Evolutionary conservation across 148 eudicot species (phyloP).

Genomic region (Rhododendron ovatum): DNA sequence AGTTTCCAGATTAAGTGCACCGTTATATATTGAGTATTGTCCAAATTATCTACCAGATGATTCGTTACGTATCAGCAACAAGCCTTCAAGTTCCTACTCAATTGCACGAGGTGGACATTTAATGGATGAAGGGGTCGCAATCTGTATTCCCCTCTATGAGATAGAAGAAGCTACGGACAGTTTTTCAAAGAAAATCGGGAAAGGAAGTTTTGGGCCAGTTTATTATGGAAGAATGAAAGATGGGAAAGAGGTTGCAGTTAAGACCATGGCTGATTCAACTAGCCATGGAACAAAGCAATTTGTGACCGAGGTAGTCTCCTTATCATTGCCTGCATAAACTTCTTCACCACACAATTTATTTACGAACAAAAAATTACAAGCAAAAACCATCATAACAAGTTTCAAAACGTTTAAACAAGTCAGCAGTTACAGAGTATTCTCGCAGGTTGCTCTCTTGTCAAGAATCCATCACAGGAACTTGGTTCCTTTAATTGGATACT

Average conservation of each 20-base stretch:
- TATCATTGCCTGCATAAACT: not conserved
- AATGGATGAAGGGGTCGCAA: slow-evolving; percentile 80
- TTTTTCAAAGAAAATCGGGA: slow-evolving; percentile 67
- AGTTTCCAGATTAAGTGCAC: not conserved
- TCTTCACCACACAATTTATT: not conserved
- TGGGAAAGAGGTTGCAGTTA: slow-evolving; percentile 90
- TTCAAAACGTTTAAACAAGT: not conserved
- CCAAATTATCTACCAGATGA: slow-evolving; percentile 35
- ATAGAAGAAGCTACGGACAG: slow-evolving; percentile 72
- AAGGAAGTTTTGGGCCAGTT: slow-evolving; percentile 96
- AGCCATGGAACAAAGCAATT: slow-evolving; percentile 89
- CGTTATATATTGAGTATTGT: not conserved
- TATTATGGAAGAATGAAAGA: slow-evolving; percentile 85
- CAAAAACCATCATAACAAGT: not conserved
- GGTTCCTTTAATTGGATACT: slow-evolving; percentile 93
- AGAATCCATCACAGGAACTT: slow-evolving; percentile 94
- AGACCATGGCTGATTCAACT: slow-evolving; percentile 78
- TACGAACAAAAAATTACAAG: no score
- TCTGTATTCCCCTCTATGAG: slow-evolving; percentile 58
- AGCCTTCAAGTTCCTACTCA: slow-evolving; percentile 41
- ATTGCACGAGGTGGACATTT: slow-evolving; percentile 49
- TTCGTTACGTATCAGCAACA: slow-evolving; percentile 36
- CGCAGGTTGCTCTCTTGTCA: slow-evolving; percentile 84
- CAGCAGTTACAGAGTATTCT: not conserved
- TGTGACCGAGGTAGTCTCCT: slow-evolving; percentile 69